These are phyloP conservation scores for Nadsonia starkeyi-henricii DNA, from an alignment of 1,139 yeast genomes.

Conservation along the genomic window DNA sequence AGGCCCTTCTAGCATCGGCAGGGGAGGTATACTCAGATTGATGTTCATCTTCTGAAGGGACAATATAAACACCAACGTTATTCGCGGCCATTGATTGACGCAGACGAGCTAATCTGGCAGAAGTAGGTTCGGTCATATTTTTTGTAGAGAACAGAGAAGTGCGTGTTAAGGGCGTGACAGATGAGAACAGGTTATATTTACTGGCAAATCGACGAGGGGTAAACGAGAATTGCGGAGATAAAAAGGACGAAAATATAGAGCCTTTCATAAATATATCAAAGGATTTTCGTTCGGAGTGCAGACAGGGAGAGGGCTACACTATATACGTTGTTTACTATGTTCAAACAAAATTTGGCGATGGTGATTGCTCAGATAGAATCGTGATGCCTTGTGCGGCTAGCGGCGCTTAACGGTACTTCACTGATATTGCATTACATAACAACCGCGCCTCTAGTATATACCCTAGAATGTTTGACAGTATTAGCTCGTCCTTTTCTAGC, in stretches of 20 bases:
- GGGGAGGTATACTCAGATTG: slow-evolving; percentile 79
- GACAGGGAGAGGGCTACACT: too few species aligned
- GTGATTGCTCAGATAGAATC: too few species aligned
- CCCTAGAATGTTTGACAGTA: too few species aligned
- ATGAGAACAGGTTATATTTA: neutral
- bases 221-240: neutral
- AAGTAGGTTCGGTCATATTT: slow-evolving; percentile 12
- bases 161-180: neutral
- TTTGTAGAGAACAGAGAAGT: slow-evolving; percentile 1
- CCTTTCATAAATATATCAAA: neutral
- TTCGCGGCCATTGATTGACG: slow-evolving; percentile 51
- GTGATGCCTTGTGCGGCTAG: too few species aligned
- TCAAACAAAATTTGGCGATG: too few species aligned
- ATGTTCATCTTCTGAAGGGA: slow-evolving; percentile 90
- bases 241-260: neutral
- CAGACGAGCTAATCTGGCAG: slow-evolving; percentile 35
- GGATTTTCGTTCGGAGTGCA: too few species aligned
- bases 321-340: too few species aligned
- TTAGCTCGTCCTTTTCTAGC: too few species aligned
- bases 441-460: too few species aligned
- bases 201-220: neutral
- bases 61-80: slow-evolving; percentile 61
- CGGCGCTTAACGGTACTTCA: too few species aligned
- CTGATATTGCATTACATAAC: too few species aligned
- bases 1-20: slow-evolving; percentile 71